Evolutionary conservation across 192 early-diverging fungal genomes (phyloP).

Genomic region (Backusella psychrophila): DNA sequence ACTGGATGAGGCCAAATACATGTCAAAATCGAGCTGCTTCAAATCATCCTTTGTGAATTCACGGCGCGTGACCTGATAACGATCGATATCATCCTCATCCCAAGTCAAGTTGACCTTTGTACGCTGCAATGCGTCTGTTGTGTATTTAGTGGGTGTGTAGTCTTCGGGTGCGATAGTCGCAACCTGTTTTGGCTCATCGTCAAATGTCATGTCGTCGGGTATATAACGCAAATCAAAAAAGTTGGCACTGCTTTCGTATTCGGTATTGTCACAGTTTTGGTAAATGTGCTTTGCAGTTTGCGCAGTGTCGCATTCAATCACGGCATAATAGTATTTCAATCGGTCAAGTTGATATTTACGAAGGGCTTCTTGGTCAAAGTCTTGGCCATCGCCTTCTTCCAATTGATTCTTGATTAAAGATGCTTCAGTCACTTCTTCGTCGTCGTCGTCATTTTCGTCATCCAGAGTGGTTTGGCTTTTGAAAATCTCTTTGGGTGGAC

Average conservation of each 20-base stretch:
- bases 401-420: slow-evolving; percentile 45
- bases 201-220: slow-evolving; percentile 88
- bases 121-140: slow-evolving; percentile 83
- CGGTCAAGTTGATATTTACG: slow-evolving; percentile 92
- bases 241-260: slow-evolving; percentile 89
- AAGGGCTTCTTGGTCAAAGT: slow-evolving; percentile 80
- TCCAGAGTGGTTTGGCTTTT: slow-evolving; percentile 10
- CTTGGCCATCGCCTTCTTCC: slow-evolving; percentile 65
- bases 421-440: slow-evolving; percentile 42
- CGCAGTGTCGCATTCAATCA: slow-evolving; percentile 89
- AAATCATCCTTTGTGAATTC: slow-evolving; percentile 88
- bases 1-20: slow-evolving; percentile 77
- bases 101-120: slow-evolving; percentile 93
- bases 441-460: slow-evolving; percentile 22
- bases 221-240: slow-evolving; percentile 94
- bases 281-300: slow-evolving; percentile 81
- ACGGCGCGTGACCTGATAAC: slow-evolving; percentile 73
- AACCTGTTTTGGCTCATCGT: slow-evolving; percentile 63
- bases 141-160: slow-evolving; percentile 69
- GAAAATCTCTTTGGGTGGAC: slow-evolving; percentile 78
- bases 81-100: slow-evolving; percentile 91
- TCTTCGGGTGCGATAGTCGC: slow-evolving; percentile 61
- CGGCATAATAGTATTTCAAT: slow-evolving; percentile 89
- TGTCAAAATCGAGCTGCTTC: slow-evolving; percentile 88
- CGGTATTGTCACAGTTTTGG: slow-evolving; percentile 83